Conservation (phyloP, 495 filamentous ascomycete genomes). For the Hypoxylon crocopeplum region DNA sequence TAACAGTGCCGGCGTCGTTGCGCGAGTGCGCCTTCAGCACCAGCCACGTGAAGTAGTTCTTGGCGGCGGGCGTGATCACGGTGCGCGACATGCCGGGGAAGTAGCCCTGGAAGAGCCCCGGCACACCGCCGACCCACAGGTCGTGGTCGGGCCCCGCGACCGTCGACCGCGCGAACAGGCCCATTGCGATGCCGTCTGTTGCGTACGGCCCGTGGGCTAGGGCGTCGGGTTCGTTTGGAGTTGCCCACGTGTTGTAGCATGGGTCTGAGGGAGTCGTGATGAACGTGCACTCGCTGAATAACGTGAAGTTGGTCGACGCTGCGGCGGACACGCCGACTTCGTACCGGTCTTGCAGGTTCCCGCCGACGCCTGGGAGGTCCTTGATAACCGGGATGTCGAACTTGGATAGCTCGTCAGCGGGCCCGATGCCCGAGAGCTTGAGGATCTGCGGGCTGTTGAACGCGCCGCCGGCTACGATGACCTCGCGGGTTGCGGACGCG, state of each 20-base stretch:
- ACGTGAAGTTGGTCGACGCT: constrained; percentile 49
- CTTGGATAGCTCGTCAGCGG: constrained; percentile 51
- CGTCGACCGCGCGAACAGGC: constrained; percentile 54
- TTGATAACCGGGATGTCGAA: constrained; percentile 58
- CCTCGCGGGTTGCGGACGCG: constrained; percentile 61
- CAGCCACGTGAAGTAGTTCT: constrained; percentile 56
- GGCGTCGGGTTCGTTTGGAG: constrained; percentile 28
- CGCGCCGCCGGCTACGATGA: constrained; percentile 67
- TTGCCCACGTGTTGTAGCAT: constrained; percentile 57
- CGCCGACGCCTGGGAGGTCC: constrained; percentile 67
- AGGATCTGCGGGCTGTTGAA: constrained; percentile 70
- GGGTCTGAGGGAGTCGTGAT: constrained; percentile 50
- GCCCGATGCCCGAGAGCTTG: constrained; percentile 69
- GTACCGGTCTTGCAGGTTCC: constrained; percentile 72
- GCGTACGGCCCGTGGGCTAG: constrained; percentile 56
- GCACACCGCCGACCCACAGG: constrained; percentile 60
- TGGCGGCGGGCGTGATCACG: constrained; percentile 36
- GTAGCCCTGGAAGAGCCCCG: constrained; percentile 61
- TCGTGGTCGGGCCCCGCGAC: constrained; percentile 52
- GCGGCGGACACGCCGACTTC: constrained; percentile 59
- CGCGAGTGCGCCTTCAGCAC: constrained; percentile 59
- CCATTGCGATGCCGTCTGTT: constrained; percentile 54
- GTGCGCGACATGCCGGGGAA: constrained; percentile 50
- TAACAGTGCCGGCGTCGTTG: constrained; percentile 60
- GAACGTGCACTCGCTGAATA: constrained; percentile 57